Conservation (phyloP, 805 yeast species). For the Yarrowia sp. region DNA sequence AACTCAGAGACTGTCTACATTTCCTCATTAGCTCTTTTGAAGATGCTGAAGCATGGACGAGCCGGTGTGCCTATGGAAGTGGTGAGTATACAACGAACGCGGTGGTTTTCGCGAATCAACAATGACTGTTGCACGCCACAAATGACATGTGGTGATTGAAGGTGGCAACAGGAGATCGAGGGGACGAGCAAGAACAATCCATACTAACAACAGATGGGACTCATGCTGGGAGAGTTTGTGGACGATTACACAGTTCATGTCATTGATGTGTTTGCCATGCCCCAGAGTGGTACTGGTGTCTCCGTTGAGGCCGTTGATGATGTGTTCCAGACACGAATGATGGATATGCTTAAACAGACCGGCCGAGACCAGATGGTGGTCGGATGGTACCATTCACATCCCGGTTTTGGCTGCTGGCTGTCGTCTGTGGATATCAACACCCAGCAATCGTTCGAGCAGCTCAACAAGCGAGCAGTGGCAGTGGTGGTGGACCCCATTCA, state of each 20-base stretch:
- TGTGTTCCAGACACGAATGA: slow-evolving; percentile 97
- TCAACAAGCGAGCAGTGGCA: slow-evolving; percentile 94
- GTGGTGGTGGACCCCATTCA: slow-evolving; percentile 98
- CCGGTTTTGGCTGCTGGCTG: slow-evolving; percentile 99
- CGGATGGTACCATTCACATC: slow-evolving; percentile 99
- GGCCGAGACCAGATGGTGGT: slow-evolving; percentile 99
- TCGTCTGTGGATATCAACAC: slow-evolving; percentile 97
- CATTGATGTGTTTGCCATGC: slow-evolving; percentile 99
- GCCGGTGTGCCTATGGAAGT: slow-evolving; percentile 72
- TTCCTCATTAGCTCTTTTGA: slow-evolving; percentile 88
- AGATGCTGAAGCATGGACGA: slow-evolving; percentile 96
- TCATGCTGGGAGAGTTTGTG: slow-evolving; percentile 96
- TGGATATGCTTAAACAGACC: slow-evolving; percentile 98
- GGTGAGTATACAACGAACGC: slow-evolving; percentile 27
- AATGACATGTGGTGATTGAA: no score
- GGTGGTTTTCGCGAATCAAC: neutral
- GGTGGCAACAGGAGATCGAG: neutral
- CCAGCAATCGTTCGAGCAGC: slow-evolving; percentile 95
- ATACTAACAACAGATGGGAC: slow-evolving; percentile 60
- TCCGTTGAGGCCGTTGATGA: slow-evolving; percentile 99
- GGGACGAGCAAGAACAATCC: neutral
- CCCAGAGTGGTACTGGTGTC: slow-evolving; percentile 93
- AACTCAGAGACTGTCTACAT: slow-evolving; percentile 95
- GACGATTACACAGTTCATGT: slow-evolving; percentile 97
- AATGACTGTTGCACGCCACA: neutral